A percentile compares a stretch with the other conserved stretches of the same genome.
Conservation (phyloP, 2,329 filamentous ascomycete species). For the Calonectria naviculata region DNA sequence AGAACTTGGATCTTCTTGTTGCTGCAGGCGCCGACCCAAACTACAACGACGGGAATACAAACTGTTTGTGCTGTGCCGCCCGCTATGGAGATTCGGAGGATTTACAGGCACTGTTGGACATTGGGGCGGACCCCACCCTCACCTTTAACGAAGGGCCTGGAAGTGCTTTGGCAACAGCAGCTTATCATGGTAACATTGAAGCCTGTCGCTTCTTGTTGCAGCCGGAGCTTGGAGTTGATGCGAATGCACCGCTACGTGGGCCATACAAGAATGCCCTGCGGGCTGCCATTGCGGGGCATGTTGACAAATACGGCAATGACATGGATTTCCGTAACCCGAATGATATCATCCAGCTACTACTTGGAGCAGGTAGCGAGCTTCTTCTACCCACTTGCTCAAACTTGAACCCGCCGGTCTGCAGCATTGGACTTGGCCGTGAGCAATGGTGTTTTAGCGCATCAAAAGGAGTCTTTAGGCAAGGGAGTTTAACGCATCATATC, state of each 20-base stretch:
- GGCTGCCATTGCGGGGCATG: neutral
- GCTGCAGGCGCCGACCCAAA: neutral
- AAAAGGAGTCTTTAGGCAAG: neutral
- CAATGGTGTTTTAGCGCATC: neutral
- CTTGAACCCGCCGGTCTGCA: neutral
- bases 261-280: neutral
- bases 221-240: neutral
- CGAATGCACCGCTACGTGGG: neutral
- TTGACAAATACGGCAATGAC: neutral
- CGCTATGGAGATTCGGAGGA: neutral
- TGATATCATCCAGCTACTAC: neutral
- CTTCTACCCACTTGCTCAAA: neutral
- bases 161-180: neutral
- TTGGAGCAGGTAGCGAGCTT: neutral
- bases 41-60: neutral
- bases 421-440: neutral
- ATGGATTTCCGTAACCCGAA: neutral
- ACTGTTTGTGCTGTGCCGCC: neutral
- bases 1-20: neutral
- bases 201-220: neutral
- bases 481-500: neutral
- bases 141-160: neutral
- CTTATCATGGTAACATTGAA: neutral
- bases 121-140: neutral
- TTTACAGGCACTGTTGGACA: neutral